Percentiles rank a stretch among this genome's conserved stretches.
Evolutionary conservation across 2,329 filamentous ascomycete species (phyloP).

Genomic region (Cladosporium sp.): DNA sequence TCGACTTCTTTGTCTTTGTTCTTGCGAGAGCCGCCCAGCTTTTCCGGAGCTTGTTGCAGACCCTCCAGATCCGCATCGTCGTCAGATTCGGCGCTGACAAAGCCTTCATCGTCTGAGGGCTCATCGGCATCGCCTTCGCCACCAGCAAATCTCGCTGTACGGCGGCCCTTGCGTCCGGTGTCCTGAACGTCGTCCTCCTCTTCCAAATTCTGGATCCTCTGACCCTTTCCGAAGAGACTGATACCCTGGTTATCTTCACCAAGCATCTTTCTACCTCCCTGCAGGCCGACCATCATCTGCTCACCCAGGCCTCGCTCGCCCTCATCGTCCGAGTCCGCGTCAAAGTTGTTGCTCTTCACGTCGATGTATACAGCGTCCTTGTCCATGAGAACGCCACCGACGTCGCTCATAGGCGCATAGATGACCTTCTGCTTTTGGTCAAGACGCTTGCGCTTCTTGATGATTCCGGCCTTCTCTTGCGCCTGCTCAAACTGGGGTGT

Average conservation of each 20-base stretch:
- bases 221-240: conserved; percentile 76
- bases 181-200: conserved; percentile 44
- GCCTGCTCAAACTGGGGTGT: conserved; percentile 89
- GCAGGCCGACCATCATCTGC: conserved; percentile 86
- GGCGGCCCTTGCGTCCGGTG: conserved; percentile 33
- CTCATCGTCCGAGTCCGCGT: conserved; percentile 55
- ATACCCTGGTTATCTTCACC: conserved; percentile 80
- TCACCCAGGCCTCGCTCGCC: conserved; percentile 87
- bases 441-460: conserved; percentile 71
- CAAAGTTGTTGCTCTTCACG: conserved; percentile 68
- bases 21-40: conserved; percentile 45
- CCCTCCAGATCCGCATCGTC: conserved; percentile 50
- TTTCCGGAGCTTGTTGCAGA: conserved; percentile 41
- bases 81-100: conserved; percentile 46
- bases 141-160: conserved; percentile 50
- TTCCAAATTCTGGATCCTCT: conserved; percentile 57
- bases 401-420: conserved; percentile 97
- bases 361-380: conserved; percentile 94
- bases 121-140: conserved; percentile 46
- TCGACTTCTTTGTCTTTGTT: conserved; percentile 50
- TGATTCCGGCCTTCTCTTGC: conserved; percentile 76
- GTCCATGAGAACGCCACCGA: conserved; percentile 91
- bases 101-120: conserved; percentile 50
- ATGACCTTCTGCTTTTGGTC: conserved; percentile 97
- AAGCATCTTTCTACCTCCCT: conserved; percentile 74